These are phyloP conservation scores for Phytophthora aleatoria DNA, from an alignment of 352 stramenopile species.

Conservation along the genomic window DNA sequence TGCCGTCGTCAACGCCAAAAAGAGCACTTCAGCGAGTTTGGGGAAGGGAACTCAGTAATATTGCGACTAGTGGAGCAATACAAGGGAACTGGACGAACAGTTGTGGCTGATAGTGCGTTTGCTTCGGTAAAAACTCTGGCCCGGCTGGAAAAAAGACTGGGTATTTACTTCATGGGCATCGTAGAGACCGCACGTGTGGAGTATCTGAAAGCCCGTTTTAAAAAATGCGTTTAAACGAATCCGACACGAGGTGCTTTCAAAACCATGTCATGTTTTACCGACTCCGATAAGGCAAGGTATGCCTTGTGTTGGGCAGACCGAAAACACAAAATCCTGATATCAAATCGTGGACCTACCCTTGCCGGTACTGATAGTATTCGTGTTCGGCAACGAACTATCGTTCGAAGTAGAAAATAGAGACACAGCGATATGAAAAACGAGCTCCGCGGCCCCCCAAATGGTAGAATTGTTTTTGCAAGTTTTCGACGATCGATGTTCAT, in stretches of 20 bases:
- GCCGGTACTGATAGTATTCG: not conserved
- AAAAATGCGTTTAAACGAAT: not conserved
- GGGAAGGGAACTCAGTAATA: not conserved
- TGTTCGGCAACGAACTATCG: not conserved
- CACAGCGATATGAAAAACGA: not conserved
- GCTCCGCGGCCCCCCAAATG: not conserved
- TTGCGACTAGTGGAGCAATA: not conserved
- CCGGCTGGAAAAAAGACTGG: not conserved
- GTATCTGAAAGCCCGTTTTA: not conserved
- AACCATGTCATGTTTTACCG: not conserved
- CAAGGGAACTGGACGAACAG: not conserved
- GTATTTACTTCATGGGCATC: conserved; percentile 2
- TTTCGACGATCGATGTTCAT: not conserved
- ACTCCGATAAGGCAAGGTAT: not conserved
- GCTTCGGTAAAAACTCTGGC: not conserved
- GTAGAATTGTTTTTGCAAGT: conserved; percentile 5
- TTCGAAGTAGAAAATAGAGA: not conserved
- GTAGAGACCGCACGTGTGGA: not conserved
- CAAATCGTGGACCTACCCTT: not conserved
- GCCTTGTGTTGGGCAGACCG: not conserved
- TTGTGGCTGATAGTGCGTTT: not conserved
- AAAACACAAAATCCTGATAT: conserved; percentile 2
- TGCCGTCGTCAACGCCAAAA: not conserved
- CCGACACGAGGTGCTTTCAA: not conserved
- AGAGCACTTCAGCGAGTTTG: not conserved